Conservation (phyloP, 164 flowering plant species). For the Stephania cephalantha region DNA sequence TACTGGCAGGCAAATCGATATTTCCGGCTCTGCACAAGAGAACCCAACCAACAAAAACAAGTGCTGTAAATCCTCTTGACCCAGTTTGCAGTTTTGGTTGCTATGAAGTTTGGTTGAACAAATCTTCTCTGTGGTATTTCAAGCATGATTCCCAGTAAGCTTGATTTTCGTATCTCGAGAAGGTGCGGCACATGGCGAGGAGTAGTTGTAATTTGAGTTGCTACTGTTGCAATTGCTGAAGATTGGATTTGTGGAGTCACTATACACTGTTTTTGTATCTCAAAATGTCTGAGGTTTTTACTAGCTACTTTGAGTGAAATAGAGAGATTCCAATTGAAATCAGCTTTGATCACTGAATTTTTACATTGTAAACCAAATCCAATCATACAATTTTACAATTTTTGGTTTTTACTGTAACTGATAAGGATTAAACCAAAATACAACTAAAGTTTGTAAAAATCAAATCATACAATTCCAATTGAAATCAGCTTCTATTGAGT, state of each 20-base stretch:
- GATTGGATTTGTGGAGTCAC: background rate
- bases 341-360: background rate
- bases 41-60: constrained; percentile 49
- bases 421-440: background rate
- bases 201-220: background rate
- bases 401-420: background rate
- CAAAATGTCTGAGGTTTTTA: background rate
- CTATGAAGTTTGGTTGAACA: background rate
- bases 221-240: background rate
- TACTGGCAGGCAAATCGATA: constrained; percentile 53
- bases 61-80: constrained; percentile 43
- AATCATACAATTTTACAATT: too few species aligned
- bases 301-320: background rate
- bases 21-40: constrained; percentile 73
- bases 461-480: too few species aligned
- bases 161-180: background rate
- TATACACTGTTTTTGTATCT: background rate
- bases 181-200: background rate
- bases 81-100: background rate
- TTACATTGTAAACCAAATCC: too few species aligned
- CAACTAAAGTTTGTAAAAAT: background rate
- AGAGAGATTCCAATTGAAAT: background rate
- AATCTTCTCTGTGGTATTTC: constrained; percentile 14
- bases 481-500: too few species aligned
- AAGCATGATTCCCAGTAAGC: constrained; percentile 4